These are phyloP conservation scores for Cetradonia linearis DNA, from an alignment of 495 filamentous ascomycete genomes.

Conservation along the genomic window DNA sequence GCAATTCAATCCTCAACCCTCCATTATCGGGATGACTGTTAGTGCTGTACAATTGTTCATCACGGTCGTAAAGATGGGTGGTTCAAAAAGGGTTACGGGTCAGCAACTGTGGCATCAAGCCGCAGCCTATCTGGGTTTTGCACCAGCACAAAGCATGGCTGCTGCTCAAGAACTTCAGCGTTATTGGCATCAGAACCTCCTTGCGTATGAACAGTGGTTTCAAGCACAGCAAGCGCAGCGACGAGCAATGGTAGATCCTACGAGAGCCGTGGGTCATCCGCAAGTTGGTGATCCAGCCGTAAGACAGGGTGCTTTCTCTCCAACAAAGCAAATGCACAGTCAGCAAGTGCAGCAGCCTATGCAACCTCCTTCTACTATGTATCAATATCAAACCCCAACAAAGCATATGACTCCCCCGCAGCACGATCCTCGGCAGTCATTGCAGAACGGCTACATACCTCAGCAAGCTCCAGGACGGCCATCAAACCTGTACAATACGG, in stretches of 20 bases:
- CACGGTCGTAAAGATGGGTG: constrained; percentile 63
- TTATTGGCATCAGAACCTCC: constrained; percentile 65
- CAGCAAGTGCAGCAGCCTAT: constrained; percentile 41
- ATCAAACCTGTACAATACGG: constrained; percentile 9
- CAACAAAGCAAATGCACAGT: constrained; percentile 38
- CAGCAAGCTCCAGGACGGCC: constrained; percentile 12
- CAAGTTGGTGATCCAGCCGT: constrained; percentile 23
- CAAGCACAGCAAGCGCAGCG: constrained; percentile 48
- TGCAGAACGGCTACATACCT: constrained; percentile 21
- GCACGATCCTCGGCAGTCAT: constrained; percentile 14
- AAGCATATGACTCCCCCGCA: constrained; percentile 16
- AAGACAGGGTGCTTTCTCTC: constrained; percentile 24
- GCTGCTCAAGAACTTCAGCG: constrained; percentile 58
- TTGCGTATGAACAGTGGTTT: constrained; percentile 64
- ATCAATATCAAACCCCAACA: constrained; percentile 16
- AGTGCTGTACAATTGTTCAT: constrained; percentile 66
- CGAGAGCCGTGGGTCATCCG: constrained; percentile 13
- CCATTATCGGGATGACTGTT: constrained; percentile 58
- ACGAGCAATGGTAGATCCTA: constrained; percentile 23
- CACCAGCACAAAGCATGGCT: constrained; percentile 51
- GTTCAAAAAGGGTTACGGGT: constrained; percentile 61
- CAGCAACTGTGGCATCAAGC: constrained; percentile 63
- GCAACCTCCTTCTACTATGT: constrained; percentile 32
- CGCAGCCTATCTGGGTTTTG: constrained; percentile 56
- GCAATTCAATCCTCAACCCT: constrained; percentile 59